These are phyloP conservation scores for Kodamaea lidongshanica DNA, from an alignment of 805 yeast species.

Conservation along the genomic window DNA sequence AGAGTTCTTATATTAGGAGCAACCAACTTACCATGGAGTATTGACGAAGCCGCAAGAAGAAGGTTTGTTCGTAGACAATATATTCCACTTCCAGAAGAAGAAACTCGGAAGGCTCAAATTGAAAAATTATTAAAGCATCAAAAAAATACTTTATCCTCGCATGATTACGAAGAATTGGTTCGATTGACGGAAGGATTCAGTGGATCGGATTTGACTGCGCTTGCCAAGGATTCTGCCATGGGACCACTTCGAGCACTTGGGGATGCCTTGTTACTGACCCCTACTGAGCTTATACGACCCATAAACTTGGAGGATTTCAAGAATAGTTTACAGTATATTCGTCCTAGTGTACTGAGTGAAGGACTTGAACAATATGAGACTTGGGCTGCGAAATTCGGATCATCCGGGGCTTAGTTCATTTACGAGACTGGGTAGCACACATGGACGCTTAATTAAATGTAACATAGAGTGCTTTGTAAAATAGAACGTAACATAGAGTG, in stretches of 20 bases:
- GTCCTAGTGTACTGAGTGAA: constrained; percentile 83
- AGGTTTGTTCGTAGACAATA: constrained; percentile 88
- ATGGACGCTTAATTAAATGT: no score
- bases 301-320: constrained; percentile 67
- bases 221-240: constrained; percentile 97
- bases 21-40: constrained; percentile 94
- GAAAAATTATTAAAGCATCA: constrained; percentile 62
- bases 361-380: constrained; percentile 76
- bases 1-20: constrained; percentile 91
- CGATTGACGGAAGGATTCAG: constrained; percentile 74
- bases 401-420: constrained; percentile 67
- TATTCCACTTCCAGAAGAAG: constrained; percentile 87
- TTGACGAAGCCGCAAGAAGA: constrained; percentile 94
- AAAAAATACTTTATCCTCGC: constrained; percentile 59
- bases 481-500: no score
- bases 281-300: constrained; percentile 74
- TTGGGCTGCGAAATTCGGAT: constrained; percentile 84
- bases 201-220: constrained; percentile 89
- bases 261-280: constrained; percentile 63
- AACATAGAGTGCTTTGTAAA: no score
- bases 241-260: constrained; percentile 91
- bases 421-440: no score
- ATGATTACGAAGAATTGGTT: constrained; percentile 56
- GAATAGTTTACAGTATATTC: constrained; percentile 66
- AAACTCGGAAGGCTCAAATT: constrained; percentile 71